Evolutionary conservation across 139 green algal genomes (phyloP), one percentile per base, ranked within the genome.

Genomic region (Chlamydomonas sphaeroides): DNA sequence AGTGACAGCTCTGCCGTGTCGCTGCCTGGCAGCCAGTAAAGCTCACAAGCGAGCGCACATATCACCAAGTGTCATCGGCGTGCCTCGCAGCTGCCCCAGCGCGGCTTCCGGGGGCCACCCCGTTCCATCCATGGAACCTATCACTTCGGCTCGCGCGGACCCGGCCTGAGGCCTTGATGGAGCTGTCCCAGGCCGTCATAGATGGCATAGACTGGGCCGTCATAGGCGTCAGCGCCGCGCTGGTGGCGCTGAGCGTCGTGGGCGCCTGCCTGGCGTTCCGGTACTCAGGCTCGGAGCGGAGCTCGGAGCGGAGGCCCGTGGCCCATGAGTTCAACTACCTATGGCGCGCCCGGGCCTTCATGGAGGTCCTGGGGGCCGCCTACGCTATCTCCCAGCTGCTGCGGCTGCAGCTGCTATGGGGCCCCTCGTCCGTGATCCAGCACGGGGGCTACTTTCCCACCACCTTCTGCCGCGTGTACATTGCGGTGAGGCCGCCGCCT

Each of bases 381-480:
- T 81, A 78, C 51, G 85, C 79, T 10, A 3, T 73, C 25, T 45
- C 67, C 1, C 70, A 83, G 49, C 51, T 89, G 48, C 68, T 89
- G 59, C 73, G 79, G 1, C 67, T 89, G 67, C 85, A 89, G 82
- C 25, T 87, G 26, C 49, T 89, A 5, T 89, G 85, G 85, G 85
- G 85, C n/a, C 85, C 85, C 0, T 15, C 75, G 3, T 86, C 78
- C 20, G 48, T 84, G 2, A 45, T 86, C 42, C 21, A 78, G n/a
- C 14, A 20, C 5, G 85, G 85, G 23, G 85, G 85, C 65, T 69
- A 75, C 33, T 48, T 68, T 30, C 39, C 85, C 17, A 66, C 74
- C n/a, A 68, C 78, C 4, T 65, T 89, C 18, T 89, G 85, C 73
- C 79, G 85, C 41, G 61, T 88, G 5, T 92, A 89, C 85, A 88